phyloP scores from a whole-genome alignment of 306 rosid genomes.

The Rosa rugosa region DNA sequence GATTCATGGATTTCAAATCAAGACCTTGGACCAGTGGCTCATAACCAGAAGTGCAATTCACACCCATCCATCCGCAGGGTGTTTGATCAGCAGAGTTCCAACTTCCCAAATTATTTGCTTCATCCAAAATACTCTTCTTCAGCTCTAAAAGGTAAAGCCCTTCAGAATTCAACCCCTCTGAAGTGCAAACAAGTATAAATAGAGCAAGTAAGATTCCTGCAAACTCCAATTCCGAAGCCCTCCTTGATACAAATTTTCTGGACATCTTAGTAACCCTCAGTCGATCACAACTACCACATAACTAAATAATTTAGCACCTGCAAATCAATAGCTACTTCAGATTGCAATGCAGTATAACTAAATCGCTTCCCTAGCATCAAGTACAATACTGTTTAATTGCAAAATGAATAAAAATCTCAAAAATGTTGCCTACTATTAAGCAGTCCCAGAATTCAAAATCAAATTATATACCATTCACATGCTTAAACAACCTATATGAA shows the following conservation, averaged over 20 bases:
- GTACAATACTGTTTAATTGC: background rate
- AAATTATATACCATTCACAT: background rate
- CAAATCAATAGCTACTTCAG: conserved; percentile 29
- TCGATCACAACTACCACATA: conserved; percentile 21
- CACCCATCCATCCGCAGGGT: conserved; percentile 85
- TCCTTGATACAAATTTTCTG: conserved; percentile 36
- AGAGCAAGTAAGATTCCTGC: conserved; percentile 43
- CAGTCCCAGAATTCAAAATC: background rate
- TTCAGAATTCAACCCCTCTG: conserved; percentile 76
- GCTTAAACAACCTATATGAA: background rate
- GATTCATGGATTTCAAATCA: conserved; percentile 52
- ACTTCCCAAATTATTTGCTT: conserved; percentile 34
- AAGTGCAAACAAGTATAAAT: conserved; percentile 41
- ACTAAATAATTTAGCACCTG: conserved; percentile 43
- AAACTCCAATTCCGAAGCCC: conserved; percentile 39
- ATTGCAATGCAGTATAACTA: conserved; percentile 9
- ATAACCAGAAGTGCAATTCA: conserved; percentile 50
- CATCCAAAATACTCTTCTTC: conserved; percentile 55
- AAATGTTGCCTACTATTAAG: background rate
- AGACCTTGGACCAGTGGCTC: conserved; percentile 57
- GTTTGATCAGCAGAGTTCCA: conserved; percentile 72
- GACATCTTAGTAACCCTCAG: conserved; percentile 50
- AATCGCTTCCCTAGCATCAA: conserved; percentile 11
- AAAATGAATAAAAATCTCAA: background rate
- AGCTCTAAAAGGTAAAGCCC: conserved; percentile 66